Conservation (phyloP, 345 rosid genomes). For the Anastatica hierochuntica region DNA sequence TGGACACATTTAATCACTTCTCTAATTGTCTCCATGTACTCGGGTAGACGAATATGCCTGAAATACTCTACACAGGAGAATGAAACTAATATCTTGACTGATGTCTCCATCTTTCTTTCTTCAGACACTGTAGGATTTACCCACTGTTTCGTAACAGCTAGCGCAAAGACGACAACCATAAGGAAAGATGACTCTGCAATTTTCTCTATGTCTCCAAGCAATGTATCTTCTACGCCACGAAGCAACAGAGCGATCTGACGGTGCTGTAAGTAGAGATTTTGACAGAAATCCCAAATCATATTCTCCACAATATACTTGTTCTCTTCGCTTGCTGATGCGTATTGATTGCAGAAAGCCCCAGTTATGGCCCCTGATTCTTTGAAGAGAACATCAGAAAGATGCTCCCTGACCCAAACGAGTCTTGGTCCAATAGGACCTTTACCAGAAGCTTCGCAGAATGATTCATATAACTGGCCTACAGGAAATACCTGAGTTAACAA, state of each 20-base stretch:
- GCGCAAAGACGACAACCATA: constrained; percentile 74
- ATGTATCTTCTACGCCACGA: constrained; percentile 39
- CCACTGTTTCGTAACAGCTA: constrained; percentile 63
- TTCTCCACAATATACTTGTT: constrained; percentile 51
- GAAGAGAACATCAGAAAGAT: constrained; percentile 44
- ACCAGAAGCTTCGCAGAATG: constrained; percentile 27
- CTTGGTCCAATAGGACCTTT: constrained; percentile 23
- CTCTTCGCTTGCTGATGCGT: constrained; percentile 52
- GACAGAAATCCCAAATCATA: constrained; percentile 69
- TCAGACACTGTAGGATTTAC: constrained; percentile 36
- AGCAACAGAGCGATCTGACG: constrained; percentile 55
- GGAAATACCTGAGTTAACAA: constrained; percentile 69
- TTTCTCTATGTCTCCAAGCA: constrained; percentile 62
- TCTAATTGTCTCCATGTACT: constrained; percentile 79
- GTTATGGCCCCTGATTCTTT: constrained; percentile 76
- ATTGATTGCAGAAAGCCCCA: constrained; percentile 72
- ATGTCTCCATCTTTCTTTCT: constrained; percentile 53
- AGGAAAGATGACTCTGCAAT: constrained; percentile 87
- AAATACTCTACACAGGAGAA: constrained; percentile 85
- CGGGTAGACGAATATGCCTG: constrained; percentile 70
- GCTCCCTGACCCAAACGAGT: constrained; percentile 38
- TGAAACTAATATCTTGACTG: constrained; percentile 59
- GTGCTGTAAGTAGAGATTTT: constrained; percentile 61
- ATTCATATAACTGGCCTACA: constrained; percentile 34
- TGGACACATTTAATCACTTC: constrained; percentile 63